Evolutionary conservation across 768 basidiomycete species (phyloP), one percentile per base, ranked within the genome.

Genomic region (Tricholoma matsutake): DNA sequence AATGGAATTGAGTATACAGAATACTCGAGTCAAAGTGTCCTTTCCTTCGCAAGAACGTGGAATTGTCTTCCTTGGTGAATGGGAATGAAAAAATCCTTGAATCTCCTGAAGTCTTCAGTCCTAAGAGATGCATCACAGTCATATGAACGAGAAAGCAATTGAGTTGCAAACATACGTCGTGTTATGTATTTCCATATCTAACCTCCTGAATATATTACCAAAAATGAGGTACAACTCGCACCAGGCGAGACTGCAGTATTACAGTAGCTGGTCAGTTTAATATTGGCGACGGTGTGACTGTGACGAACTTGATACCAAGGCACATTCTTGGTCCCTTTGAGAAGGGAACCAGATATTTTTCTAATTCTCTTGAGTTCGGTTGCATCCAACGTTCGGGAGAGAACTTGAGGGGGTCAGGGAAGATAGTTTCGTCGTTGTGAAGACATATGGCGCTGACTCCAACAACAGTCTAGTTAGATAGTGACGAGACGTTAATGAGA

Each of bases 261-360:
- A n/a, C n/a, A n/a, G n/a, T n/a, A 31, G 6, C 54, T 28, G 57
- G 47, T 57, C 18, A 64, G 51, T 49, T 18, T 31, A 11, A 43
- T 16, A 25, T 41, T 25, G 31, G 22, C 22, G 20, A 32, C 16
- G 14, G 13, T 2, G 14, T 60, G 18, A 14, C 18, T 25, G 47
- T 29, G 22, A 62, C 74, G n/a, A 51, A 81, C 79, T 78, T 81
- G 39, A 78, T 72, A 11, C 80, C 79, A 11, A 80, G 65, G 61
- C 78, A 82, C 68, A 74, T 78, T 29, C 82, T 71, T 14, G 80
- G 75, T 9, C 80, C 80, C 54, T 72, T 76, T 10, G 78, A 79
- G 61, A 83, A 82, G 18, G 77, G 68, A 10, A 79, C 73, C 18
- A 83, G 61, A 61, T 77, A 74, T 10, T 69, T 68, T 25, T 77